Evolutionary conservation across 106 monocot genomes (phyloP), one percentile per base, ranked within the genome.

Genomic region (Dendrobium huoshanense): DNA sequence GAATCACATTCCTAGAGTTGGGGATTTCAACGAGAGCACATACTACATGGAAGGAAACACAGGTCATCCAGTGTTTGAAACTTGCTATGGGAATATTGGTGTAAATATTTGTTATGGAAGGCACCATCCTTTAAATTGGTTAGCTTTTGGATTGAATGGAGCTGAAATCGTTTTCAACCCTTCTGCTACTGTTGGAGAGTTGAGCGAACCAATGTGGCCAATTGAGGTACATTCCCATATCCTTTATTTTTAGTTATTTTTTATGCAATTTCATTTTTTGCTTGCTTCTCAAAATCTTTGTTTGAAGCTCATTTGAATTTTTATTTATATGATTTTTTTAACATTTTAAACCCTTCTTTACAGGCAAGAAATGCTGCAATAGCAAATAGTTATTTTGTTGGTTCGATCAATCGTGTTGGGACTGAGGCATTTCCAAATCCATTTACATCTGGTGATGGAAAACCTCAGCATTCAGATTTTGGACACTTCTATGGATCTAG

Each of bases 121-220:
- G 74, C 98, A 99, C 76, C 95, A 93, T 83, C 98, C 98, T 67
- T 85, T 95, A 45, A 95, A 95, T 83, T 95, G 95, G 95, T 61
- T 95, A 67, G 98, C 88, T 20, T 95, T 99, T 85, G 95, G 95
- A 2, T 91, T 99, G 55, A 95, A 92, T 83, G 95, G 98, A 65
- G 98, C 98, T 70, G 98, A 99, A 75, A 93, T 99, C 59, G 95
- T 99, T 70, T 99, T 99, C 85, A 99, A 99, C 79, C 98, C 98
- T 13, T 99, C 98, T 55, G 98, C 98, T 18, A 99, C 98, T 37
- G 98, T 95, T 79, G 98, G 94, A 82, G 97, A 91, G 79, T 90
- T 99, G 16, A 95, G 95, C 78, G 95, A 99, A 77, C 95, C 95
- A 78, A 94, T 97, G 94, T 97, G 97, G 94, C 92, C 94, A 16